Evolutionary conservation across 805 yeast species (phyloP), one percentile per base, ranked within the genome.

Genomic region (Wickerhamiella domercqiae): DNA sequence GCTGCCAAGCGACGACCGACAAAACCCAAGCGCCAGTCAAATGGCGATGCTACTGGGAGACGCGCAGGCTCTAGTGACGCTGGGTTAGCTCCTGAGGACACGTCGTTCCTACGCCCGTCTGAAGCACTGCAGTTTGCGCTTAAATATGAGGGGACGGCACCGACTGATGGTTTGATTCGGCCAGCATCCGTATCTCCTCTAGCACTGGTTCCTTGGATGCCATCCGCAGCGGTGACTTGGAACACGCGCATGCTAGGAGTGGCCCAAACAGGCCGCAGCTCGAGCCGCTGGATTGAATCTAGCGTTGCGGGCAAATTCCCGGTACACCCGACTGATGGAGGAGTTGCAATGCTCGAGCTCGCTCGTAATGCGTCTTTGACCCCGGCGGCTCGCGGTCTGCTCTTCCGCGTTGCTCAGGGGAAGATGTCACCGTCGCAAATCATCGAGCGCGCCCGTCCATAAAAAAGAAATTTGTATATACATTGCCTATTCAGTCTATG

Each of bases 221-320:
- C 33, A 2, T 14, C 36, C 14, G 37, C 43, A 2, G 42, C 48
- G 2, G 42, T 45, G 22, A 35, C 48, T 5, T 46, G 24, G 32
- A 45, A 49, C 32, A 30, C 48, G 18, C 51, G 53, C 9, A 40
- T 46, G 21, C 45, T 46, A 3, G 34, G 34, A 16, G 36, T 16
- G 30, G 32, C 32, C 13, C 26, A 24, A 13, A 24, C 26, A 9
- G 11, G 11, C 11, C 26, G 13, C 11, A 24, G 11, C 9, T 24
- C 13, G 26, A 13, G 11, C 13, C 11, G 26, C 26, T 13, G 9
- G 9, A 9, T 24, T 9, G 26, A 24, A 9, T 9, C 11, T 13
- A 9, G 26, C 11, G 26, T 24, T 13, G 26, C 26, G 9, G 26
- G 26, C 13, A 24, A 9, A 9, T 24, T 9, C 26, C 26, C 26